Conservation (phyloP, 2,329 filamentous ascomycete genomes). For the Cryphonectria japonica region DNA sequence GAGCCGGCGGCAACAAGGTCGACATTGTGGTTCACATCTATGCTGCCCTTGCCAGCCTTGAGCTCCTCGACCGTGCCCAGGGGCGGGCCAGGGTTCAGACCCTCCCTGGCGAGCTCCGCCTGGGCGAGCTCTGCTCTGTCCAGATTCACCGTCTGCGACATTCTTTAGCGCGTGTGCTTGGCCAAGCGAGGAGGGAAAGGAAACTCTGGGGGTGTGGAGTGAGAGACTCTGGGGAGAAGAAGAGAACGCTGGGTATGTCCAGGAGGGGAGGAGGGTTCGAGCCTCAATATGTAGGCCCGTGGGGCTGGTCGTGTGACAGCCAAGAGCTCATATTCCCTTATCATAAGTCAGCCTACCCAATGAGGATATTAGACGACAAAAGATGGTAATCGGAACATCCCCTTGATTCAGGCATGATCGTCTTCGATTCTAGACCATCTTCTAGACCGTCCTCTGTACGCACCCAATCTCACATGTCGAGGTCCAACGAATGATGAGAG, state of each 20-base stretch:
- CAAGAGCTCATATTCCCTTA: background rate
- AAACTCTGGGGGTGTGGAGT: background rate
- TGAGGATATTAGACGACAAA: background rate
- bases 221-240: background rate
- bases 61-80: slow-evolving; percentile 23
- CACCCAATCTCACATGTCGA: background rate
- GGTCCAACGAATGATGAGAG: background rate
- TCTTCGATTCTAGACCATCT: background rate
- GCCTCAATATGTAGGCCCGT: background rate
- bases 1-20: background rate
- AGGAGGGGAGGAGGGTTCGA: background rate
- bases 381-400: background rate
- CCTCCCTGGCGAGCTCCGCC: slow-evolving; percentile 24
- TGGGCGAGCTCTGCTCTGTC: slow-evolving; percentile 31
- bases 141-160: slow-evolving; percentile 30
- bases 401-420: background rate
- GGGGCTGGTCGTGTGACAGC: background rate
- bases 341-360: background rate
- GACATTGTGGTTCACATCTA: slow-evolving; percentile 14
- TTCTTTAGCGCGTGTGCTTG: slow-evolving; percentile 11
- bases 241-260: background rate
- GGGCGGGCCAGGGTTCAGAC: slow-evolving; percentile 20
- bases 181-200: background rate
- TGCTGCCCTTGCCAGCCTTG: slow-evolving; percentile 22
- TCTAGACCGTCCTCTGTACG: background rate